phyloP scores from a whole-genome alignment of 2,329 filamentous ascomycete species.

The Epichloe festucae region DNA sequence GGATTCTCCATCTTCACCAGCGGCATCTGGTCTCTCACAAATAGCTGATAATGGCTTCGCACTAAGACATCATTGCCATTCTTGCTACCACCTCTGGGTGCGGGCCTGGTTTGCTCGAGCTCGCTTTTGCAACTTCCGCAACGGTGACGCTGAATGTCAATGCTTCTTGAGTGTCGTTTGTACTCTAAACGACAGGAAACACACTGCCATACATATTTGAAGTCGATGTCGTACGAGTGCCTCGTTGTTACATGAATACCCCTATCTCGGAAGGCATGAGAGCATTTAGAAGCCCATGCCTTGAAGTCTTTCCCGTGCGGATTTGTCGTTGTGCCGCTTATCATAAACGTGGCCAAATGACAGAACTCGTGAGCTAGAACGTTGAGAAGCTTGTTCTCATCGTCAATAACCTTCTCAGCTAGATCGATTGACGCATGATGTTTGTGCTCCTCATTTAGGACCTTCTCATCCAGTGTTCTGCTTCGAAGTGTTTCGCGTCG shows the following conservation, averaged over 20 bases:
- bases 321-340: constrained; percentile 59
- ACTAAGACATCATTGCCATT: constrained; percentile 10
- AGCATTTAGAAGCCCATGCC: constrained; percentile 49
- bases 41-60: constrained; percentile 33
- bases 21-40: constrained; percentile 56
- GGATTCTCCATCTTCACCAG: constrained; percentile 43
- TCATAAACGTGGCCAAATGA: constrained; percentile 84
- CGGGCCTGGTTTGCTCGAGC: constrained; percentile 68
- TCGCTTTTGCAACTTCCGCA: constrained; percentile 65
- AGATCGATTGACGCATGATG: constrained; percentile 75
- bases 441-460: constrained; percentile 21
- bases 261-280: constrained; percentile 40
- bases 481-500: constrained; percentile 42
- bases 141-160: constrained; percentile 56
- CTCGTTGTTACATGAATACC: constrained; percentile 76
- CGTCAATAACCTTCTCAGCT: constrained; percentile 75
- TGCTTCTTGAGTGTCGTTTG: constrained; percentile 75
- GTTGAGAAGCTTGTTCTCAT: constrained; percentile 66
- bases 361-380: constrained; percentile 96
- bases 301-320: constrained; percentile 83
- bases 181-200: constrained; percentile 55
- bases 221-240: constrained; percentile 80
- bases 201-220: constrained; percentile 84
- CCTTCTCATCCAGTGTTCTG: constrained; percentile 13
- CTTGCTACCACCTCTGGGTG: constrained; percentile 30